Conservation (phyloP, 129 eudicot genomes). For the Lactuca sativa region DNA sequence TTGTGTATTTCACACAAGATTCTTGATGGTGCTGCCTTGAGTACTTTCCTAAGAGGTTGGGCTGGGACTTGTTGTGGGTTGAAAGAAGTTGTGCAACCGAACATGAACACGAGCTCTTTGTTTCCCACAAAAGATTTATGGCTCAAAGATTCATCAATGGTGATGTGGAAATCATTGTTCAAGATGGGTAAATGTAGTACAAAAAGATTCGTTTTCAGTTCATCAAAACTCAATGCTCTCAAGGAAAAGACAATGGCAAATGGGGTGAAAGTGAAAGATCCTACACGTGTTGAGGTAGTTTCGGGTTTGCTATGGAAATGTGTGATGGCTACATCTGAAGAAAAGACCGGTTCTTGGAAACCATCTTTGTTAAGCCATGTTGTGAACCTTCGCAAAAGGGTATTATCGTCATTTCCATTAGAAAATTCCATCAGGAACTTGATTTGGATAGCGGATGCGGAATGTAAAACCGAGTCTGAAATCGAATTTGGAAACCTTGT, state of each 20-base stretch:
- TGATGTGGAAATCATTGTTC: background rate
- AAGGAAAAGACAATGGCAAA: background rate
- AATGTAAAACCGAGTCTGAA: background rate
- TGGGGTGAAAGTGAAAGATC: background rate
- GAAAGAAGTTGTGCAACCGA: background rate
- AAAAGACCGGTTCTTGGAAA: background rate
- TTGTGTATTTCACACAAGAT: slow-evolving; percentile 39
- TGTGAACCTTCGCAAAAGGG: slow-evolving; percentile 23
- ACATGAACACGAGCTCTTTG: slow-evolving; percentile 9
- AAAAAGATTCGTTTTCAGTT: slow-evolving; percentile 25
- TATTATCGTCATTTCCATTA: slow-evolving; percentile 1
- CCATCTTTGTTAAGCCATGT: background rate
- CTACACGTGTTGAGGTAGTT: slow-evolving; percentile 18
- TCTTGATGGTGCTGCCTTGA: slow-evolving; percentile 31
- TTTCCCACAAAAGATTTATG: slow-evolving; percentile 17
- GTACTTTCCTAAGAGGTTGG: slow-evolving; percentile 42
- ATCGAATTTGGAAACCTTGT: background rate
- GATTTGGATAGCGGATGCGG: background rate
- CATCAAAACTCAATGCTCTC: background rate
- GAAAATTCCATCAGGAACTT: slow-evolving; percentile 22
- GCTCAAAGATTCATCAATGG: background rate
- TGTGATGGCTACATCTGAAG: slow-evolving; percentile 5
- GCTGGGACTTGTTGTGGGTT: slow-evolving; percentile 5
- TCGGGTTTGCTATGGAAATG: slow-evolving; percentile 18
- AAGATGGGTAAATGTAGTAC: slow-evolving; percentile 7